phyloP scores from a whole-genome alignment of 2,329 filamentous ascomycete genomes.

The Mycosphaerella sp. region DNA sequence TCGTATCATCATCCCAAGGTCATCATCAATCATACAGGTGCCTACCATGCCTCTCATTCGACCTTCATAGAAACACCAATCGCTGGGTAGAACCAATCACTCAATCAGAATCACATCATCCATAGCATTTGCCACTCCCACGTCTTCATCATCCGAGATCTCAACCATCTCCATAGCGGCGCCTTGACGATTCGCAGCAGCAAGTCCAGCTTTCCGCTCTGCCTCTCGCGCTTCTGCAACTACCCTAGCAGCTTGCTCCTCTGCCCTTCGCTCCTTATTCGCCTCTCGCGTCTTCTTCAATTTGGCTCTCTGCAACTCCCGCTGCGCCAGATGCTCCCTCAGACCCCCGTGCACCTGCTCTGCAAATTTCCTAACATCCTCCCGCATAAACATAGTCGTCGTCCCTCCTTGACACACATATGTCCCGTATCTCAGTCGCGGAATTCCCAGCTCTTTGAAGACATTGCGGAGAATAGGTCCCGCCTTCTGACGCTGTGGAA shows the following conservation, averaged over 20 bases:
- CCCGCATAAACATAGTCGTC: slow-evolving; percentile 27
- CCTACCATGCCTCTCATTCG: no score
- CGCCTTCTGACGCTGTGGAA: slow-evolving; percentile 12
- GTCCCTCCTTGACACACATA: slow-evolving; percentile 19
- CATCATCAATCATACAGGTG: no score
- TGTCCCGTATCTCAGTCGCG: slow-evolving; percentile 22
- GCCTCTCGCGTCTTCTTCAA: slow-evolving; percentile 12
- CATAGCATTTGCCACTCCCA: not conserved
- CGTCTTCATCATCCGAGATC: not conserved
- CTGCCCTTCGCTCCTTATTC: slow-evolving; percentile 5
- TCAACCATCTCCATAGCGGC: not conserved
- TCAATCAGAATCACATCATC: not conserved
- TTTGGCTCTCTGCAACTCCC: slow-evolving; percentile 8
- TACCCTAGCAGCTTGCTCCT: not conserved
- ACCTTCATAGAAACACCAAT: no score
- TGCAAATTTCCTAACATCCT: slow-evolving; percentile 24
- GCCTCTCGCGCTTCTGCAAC: not conserved
- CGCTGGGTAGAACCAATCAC: not conserved
- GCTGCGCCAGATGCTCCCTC: slow-evolving; percentile 15
- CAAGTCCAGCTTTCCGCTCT: not conserved
- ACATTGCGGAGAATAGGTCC: not conserved
- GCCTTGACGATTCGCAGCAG: not conserved
- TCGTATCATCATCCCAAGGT: no score
- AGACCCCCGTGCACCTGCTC: slow-evolving; percentile 19
- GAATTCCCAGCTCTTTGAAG: slow-evolving; percentile 8